These are phyloP conservation scores for Annulohypoxylon maeteangense DNA, from an alignment of 495 filamentous ascomycete genomes.

Conservation along the genomic window DNA sequence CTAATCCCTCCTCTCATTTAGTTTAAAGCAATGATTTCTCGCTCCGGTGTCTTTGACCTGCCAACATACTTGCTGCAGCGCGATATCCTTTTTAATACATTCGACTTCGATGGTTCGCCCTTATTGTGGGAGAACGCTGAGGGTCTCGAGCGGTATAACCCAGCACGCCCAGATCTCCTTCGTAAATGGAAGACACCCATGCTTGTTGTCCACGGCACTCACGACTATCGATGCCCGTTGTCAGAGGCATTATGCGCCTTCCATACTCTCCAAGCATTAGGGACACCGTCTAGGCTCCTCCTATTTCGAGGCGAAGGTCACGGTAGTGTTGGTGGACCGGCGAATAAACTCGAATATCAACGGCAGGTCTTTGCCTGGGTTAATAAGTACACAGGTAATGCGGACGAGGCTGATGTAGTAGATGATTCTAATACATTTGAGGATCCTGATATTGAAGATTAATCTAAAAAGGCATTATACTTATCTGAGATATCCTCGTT, in stretches of 20 bases:
- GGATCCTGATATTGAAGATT: not conserved
- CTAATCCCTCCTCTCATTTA: not conserved
- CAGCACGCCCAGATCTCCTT: slow-evolving; percentile 33
- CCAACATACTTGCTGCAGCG: slow-evolving; percentile 10
- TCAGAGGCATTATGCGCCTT: slow-evolving; percentile 77
- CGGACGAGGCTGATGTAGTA: not conserved
- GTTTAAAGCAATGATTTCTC: slow-evolving; percentile 47
- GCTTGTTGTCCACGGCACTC: slow-evolving; percentile 62
- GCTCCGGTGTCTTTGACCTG: slow-evolving; percentile 35
- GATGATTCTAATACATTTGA: not conserved
- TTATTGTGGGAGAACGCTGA: slow-evolving; percentile 28
- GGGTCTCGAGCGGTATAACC: slow-evolving; percentile 35
- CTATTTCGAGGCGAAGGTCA: slow-evolving; percentile 67
- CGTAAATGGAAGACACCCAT: slow-evolving; percentile 46
- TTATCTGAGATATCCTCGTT: not conserved
- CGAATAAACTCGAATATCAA: slow-evolving; percentile 77
- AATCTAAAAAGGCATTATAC: not conserved
- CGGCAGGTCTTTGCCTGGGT: slow-evolving; percentile 75
- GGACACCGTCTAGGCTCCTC: slow-evolving; percentile 66
- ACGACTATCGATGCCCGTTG: slow-evolving; percentile 78
- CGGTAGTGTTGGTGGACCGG: slow-evolving; percentile 69
- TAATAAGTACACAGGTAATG: slow-evolving; percentile 28
- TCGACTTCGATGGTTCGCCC: slow-evolving; percentile 20
- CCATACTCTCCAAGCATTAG: slow-evolving; percentile 73
- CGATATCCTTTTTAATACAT: not conserved